Base-by-base conservation (phyloP, 2,329 filamentous ascomycete genomes). In the Dactylonectria estremocensis region DNA sequence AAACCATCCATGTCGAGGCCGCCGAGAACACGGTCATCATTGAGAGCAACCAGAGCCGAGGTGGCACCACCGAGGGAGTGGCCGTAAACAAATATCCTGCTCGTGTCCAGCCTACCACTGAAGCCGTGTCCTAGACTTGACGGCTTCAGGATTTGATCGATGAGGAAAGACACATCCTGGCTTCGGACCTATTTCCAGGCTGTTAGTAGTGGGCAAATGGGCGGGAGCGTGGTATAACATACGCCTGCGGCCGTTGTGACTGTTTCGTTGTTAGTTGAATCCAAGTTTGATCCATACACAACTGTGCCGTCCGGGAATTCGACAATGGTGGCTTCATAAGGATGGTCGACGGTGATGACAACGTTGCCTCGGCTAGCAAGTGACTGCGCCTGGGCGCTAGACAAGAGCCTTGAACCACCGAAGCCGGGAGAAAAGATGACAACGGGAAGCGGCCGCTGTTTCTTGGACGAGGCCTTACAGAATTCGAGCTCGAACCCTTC, bases 321-420 rank as follows among this genome's bases (percentile, higher is more conserved):
- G 16, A 86, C 79, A 28, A 83, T 75, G 7, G 74, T 66, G 1
- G 80, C 75, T 55, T 86, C 84, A 64, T 83, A 79, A 0, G 85
- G 80, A 58, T 87, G 84, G 67, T 87, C 85, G 37, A 87, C 75
- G 0, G 84, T 77, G 13, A 85, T 76, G 14, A 87, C 82, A 6
- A 80, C 76, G 63, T 81, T 83, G 3, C 85, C 84, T 3, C 81
- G 76, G 18, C 82, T 83, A 14, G 83, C 83, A n/a, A 87, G 74
- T 33, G 82, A 78, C 16, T 79, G 77, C 1, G 83, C 81, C 31
- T 81, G 75, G 11, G 77, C 81, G 5, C 77, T 78, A 67, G 85
- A 84, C 18, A 83, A 59, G 5, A 82, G 68, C 3, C 84, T 77
- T 2, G 80, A 78, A 2, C 71, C 77, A 2, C 80, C 80, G 43